These are phyloP conservation scores for Cladosporium austrohemisphaericum DNA, from an alignment of 2,329 filamentous ascomycete genomes.

Conservation along the genomic window DNA sequence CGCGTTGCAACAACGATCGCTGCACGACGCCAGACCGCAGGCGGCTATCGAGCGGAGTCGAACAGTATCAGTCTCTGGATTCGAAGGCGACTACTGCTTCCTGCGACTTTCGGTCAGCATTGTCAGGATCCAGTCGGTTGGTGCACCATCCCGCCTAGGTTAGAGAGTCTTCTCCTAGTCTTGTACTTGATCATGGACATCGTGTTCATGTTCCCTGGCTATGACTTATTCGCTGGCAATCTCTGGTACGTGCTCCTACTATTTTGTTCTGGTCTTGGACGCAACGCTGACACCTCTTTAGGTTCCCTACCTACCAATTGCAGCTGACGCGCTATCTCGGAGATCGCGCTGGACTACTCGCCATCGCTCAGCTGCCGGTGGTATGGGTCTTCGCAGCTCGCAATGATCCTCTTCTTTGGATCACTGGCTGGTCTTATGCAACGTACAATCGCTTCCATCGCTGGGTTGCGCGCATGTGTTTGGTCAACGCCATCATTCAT, in stretches of 20 bases:
- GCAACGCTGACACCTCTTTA: neutral
- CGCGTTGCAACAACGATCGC: slow-evolving; percentile 29
- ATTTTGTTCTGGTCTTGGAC: neutral
- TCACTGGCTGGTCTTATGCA: slow-evolving; percentile 66
- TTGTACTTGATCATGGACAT: slow-evolving; percentile 46
- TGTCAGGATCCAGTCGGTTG: slow-evolving; percentile 41
- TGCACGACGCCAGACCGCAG: slow-evolving; percentile 14
- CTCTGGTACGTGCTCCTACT: slow-evolving; percentile 39
- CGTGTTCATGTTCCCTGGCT: slow-evolving; percentile 42
- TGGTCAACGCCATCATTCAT: slow-evolving; percentile 60
- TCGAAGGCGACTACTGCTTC: slow-evolving; percentile 39
- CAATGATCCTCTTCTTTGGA: slow-evolving; percentile 63
- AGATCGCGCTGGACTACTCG: slow-evolving; percentile 62
- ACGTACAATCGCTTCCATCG: slow-evolving; percentile 67
- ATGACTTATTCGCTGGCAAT: slow-evolving; percentile 45
- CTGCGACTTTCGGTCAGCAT: slow-evolving; percentile 42
- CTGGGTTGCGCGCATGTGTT: slow-evolving; percentile 61
- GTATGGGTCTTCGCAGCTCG: slow-evolving; percentile 65
- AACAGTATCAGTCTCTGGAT: slow-evolving; percentile 27
- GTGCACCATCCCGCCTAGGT: slow-evolving; percentile 47
- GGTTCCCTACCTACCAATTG: slow-evolving; percentile 10
- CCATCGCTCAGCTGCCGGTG: slow-evolving; percentile 60
- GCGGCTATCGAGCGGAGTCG: neutral
- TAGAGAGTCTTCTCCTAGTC: slow-evolving; percentile 44
- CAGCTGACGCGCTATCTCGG: slow-evolving; percentile 56